Base-by-base conservation (phyloP, 1,284 basidiomycete species). In the Cutaneotrichosporon spelunceum region DNA sequence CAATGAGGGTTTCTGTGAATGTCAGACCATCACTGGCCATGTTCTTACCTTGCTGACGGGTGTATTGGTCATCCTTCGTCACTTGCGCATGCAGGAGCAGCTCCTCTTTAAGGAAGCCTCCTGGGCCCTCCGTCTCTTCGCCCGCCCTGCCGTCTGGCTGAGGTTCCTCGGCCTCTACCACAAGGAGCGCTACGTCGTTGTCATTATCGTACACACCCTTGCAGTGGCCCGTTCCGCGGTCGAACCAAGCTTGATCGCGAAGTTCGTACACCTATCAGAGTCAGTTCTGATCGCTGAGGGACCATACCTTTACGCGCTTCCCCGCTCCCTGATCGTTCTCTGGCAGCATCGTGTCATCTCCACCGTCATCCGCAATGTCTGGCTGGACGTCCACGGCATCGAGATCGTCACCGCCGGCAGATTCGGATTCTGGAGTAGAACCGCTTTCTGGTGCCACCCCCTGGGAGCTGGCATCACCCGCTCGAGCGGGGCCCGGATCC, bases 161-260 rank as follows among this genome's bases (percentile, higher is more conserved):
- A 68, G 86, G 84, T 53, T 85, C 80, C 78, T 94, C 92, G 10
- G 88, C 85, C 66, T 90, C 89, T 19, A 92, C 92, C 60, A 93
- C 86, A 54, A 94, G 84, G 61, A 90, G 82, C 0, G 93, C 91
- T 70, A 91, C 86, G 70, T 87, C 87, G 33, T 85, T 84, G 50
- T 86, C 83, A 68, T 88, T 86, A 70, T 90, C 87, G 70, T 91
- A 88, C 70, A 92, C 87, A 42, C 92, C 92, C 69, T 88, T 89
- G 77, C 93, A 95, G 75, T 92, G 90, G 0, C 93, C 94, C 23
- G 93, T 96, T 50, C 93, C 93, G 72, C 92, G 87, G 82, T 97
- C 94, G 61, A 88, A 85, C 93, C 93, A 97, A 57, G 87, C 86
- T 62, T 88, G 84, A 61, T 88, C 90, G 60, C 92, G 85, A 63